These are phyloP conservation scores for Trichomonas vaginalis DNA, from an alignment of 208 protist species.

Conservation along the genomic window DNA sequence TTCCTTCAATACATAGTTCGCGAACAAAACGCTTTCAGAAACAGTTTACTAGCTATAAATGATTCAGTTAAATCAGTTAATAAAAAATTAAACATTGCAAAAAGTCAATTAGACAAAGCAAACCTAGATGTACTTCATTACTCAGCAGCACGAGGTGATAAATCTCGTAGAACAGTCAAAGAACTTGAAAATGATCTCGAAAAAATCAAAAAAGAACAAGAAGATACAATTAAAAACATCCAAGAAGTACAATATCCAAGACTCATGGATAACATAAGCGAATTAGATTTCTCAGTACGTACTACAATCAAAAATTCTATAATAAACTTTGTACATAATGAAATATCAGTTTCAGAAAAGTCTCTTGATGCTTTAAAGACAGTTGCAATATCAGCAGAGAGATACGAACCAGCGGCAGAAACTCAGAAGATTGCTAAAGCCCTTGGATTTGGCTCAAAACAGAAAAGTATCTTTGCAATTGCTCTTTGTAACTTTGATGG, in stretches of 20 bases:
- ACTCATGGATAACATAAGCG: background rate
- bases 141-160: background rate
- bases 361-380: background rate
- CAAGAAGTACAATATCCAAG: background rate
- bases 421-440: background rate
- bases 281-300: background rate
- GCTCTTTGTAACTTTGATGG: background rate
- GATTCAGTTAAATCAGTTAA: background rate
- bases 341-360: background rate
- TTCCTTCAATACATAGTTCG: background rate
- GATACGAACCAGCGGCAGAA: background rate
- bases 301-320: constrained; percentile 10
- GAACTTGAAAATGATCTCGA: background rate
- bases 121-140: background rate
- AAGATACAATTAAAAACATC: background rate
- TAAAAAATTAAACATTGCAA: background rate
- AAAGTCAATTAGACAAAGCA: background rate
- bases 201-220: background rate
- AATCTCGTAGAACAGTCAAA: background rate
- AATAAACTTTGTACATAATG: background rate
- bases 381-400: background rate
- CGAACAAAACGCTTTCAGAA: background rate
- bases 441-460: background rate
- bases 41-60: background rate
- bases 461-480: background rate